Evolutionary conservation across 768 basidiomycete species (phyloP).

Genomic region (Stropharia rugosoannulata): DNA sequence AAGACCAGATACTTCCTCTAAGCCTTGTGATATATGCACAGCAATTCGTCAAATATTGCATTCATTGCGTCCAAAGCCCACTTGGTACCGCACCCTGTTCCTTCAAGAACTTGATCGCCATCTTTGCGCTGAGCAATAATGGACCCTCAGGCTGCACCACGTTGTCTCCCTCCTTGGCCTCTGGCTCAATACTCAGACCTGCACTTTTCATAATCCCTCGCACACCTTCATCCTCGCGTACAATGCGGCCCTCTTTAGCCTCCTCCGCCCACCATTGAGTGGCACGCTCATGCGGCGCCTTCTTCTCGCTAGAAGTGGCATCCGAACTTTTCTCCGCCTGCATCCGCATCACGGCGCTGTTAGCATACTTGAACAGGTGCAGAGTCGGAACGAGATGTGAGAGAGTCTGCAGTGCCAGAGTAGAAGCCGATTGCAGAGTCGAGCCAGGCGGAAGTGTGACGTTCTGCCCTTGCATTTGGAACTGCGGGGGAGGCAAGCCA

Average conservation of each 20-base stretch:
- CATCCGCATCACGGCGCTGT: conserved; percentile 54
- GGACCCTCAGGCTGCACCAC: conserved; percentile 26
- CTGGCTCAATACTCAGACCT: conserved; percentile 39
- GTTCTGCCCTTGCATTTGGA: conserved; percentile 17
- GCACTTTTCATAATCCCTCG: conserved; percentile 43
- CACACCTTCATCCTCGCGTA: conserved; percentile 48
- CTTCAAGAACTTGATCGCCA: conserved; percentile 28
- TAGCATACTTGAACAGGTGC: conserved; percentile 55
- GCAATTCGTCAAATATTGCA: not conserved
- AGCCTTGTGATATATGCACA: no score
- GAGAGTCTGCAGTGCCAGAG: conserved; percentile 30
- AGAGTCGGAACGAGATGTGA: conserved; percentile 42
- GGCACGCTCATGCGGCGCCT: conserved; percentile 46
- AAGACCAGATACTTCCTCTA: no score
- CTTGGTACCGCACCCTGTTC: conserved; percentile 29
- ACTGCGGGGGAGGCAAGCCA: conserved; percentile 17
- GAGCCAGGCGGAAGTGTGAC: conserved; percentile 18
- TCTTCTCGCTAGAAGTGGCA: conserved; percentile 7
- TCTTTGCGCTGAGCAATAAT: conserved; percentile 30
- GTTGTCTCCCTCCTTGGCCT: conserved; percentile 17
- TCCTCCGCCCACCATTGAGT: conserved; percentile 58
- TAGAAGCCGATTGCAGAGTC: conserved; percentile 23
- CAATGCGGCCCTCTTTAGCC: conserved; percentile 48
- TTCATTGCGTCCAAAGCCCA: conserved; percentile 24
- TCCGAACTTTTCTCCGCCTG: conserved; percentile 3